Evolutionary conservation across 1,139 yeast species (phyloP).

Genomic region (Yamadazyma buinensis): DNA sequence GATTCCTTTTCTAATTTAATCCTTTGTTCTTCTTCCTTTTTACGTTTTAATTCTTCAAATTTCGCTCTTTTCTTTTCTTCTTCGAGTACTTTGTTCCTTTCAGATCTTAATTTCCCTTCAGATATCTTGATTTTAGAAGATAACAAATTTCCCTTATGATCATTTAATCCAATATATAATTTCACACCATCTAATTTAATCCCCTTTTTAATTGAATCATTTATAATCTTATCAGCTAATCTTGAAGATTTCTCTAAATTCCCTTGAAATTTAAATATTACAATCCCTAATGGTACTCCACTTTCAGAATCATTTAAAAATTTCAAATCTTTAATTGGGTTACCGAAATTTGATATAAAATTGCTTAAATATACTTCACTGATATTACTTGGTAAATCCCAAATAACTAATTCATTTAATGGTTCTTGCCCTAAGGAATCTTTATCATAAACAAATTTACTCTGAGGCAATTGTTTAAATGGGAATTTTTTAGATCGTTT

Average conservation of each 20-base stretch:
- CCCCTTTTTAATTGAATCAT: slow-evolving; percentile 22
- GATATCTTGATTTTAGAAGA: slow-evolving; percentile 23
- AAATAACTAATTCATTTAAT: slow-evolving; percentile 62
- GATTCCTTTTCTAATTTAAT: slow-evolving; percentile 18
- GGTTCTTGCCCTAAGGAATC: slow-evolving; percentile 79
- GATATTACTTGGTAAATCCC: slow-evolving; percentile 53
- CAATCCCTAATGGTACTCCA: slow-evolving; percentile 79
- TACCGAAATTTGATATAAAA: slow-evolving; percentile 59
- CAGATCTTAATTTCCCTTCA: slow-evolving; percentile 26
- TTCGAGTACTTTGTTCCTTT: slow-evolving; percentile 21
- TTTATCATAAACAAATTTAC: slow-evolving; percentile 58
- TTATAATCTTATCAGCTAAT: slow-evolving; percentile 32
- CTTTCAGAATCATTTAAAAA: slow-evolving; percentile 68
- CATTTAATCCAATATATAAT: slow-evolving; percentile 37
- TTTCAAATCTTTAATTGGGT: slow-evolving; percentile 47
- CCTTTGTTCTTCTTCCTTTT: slow-evolving; percentile 24
- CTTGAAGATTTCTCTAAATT: slow-evolving; percentile 50
- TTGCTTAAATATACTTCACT: slow-evolving; percentile 49
- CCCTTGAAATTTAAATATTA: slow-evolving; percentile 63
- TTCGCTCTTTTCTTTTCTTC: slow-evolving; percentile 28
- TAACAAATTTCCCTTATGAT: slow-evolving; percentile 28
- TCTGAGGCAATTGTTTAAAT: slow-evolving; percentile 46
- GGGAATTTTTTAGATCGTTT: slow-evolving; percentile 42
- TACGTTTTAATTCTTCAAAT: slow-evolving; percentile 21
- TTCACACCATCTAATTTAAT: slow-evolving; percentile 41